phyloP scores from a whole-genome alignment of 805 yeast genomes.

The Vanderwaltozyma polyspora region DNA sequence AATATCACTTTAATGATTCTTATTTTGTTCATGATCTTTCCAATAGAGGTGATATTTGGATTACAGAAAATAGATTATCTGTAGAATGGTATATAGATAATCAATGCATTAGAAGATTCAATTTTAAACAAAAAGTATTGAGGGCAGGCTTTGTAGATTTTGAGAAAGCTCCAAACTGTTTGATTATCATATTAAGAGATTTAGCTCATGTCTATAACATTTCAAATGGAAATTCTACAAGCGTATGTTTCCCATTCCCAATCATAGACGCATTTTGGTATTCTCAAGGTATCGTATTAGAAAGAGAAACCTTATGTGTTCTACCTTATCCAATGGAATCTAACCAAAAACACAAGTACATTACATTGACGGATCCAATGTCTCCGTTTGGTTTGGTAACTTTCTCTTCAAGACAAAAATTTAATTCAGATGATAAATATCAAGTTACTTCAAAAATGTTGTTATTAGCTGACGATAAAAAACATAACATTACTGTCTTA shows the following conservation, averaged over 20 bases:
- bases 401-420: slow-evolving; percentile 44
- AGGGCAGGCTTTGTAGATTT: slow-evolving; percentile 55
- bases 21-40: neutral
- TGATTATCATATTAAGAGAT: slow-evolving; percentile 52
- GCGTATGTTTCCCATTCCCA: slow-evolving; percentile 59
- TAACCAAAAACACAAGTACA: slow-evolving; percentile 30
- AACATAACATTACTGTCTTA: slow-evolving; percentile 22
- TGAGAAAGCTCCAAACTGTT: slow-evolving; percentile 24
- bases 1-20: too few relatives aligned
- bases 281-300: slow-evolving; percentile 57
- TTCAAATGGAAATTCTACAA: slow-evolving; percentile 45
- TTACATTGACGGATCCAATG: slow-evolving; percentile 65
- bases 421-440: slow-evolving; percentile 32
- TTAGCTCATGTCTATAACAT: slow-evolving; percentile 49
- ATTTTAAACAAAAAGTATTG: slow-evolving; percentile 34
- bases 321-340: slow-evolving; percentile 1
- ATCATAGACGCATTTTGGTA: slow-evolving; percentile 52
- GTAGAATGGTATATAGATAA: slow-evolving; percentile 29
- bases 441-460: slow-evolving; percentile 10
- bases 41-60: slow-evolving; percentile 17
- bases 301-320: slow-evolving; percentile 29
- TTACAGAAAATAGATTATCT: slow-evolving; percentile 27
- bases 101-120: slow-evolving; percentile 27
- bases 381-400: slow-evolving; percentile 62
- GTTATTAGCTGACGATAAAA: slow-evolving; percentile 17